Base-by-base conservation (phyloP, 306 rosid species). In the Cucurbita argyrosperma region DNA sequence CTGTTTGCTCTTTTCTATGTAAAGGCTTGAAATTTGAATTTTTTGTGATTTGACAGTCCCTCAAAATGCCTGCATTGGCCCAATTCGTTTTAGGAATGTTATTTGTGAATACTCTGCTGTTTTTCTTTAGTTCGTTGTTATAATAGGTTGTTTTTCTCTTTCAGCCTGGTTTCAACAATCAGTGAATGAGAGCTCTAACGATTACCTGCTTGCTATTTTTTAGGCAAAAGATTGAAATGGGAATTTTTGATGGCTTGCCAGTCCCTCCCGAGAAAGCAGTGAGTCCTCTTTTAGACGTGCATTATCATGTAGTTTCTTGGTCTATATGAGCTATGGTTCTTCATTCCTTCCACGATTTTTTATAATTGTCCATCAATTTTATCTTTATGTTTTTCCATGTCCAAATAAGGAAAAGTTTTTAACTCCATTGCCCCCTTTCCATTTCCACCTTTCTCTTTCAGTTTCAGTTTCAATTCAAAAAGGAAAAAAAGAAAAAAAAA, bases 201-300 rank as follows among this genome's bases (percentile, higher is more conserved):
- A 61, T 86, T 78, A 66, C 58, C 59, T 73, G 74, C 85, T 78
- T 45, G 53, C 72, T 80, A 80, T 8, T 57, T 79, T 70, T 62
- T 77, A 83, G 81, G 73, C 40, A 80, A 83, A 79, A 75, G 74
- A 79, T 77, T 77, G 75, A 68, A 71, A 95, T 95, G 99, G 99
- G 97, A 77, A 66, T 88, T 80, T 95, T 95, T 73, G 99, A 95
- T 68, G 97, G 88, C 53, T 83, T 95, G 80, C 97, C 99, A 3
- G 79, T 95, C 76, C 88, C 97, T 82, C 72, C 91, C 0, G 95
- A 83, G 52, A 95, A 91, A 89, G 82, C 59, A 52, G 99, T 95
- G 85, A 85, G 96, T 73, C 78, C 50, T 42, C 46, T 15, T 70
- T 30, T 70, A 35, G 45, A 70, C 14, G 3, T 23, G 70, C 69